phyloP scores from a whole-genome alignment of 805 yeast genomes.

The Kregervanrija delftensis region DNA sequence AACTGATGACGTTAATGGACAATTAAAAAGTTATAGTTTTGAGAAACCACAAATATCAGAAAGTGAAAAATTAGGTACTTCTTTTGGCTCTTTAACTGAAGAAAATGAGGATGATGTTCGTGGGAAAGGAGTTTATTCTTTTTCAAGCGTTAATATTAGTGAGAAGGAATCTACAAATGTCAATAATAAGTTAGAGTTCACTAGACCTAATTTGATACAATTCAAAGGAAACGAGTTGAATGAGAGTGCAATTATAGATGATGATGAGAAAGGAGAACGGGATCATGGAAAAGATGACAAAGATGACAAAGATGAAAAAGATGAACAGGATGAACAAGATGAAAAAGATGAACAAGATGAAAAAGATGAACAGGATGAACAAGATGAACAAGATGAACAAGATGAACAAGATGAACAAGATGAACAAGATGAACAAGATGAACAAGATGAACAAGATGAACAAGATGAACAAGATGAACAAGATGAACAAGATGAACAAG shows the following conservation, averaged over 20 bases:
- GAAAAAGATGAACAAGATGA: neutral
- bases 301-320: neutral
- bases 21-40: slow-evolving; percentile 6
- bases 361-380: too few species aligned
- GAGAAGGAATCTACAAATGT: neutral
- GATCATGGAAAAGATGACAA: neutral
- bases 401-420: too few species aligned
- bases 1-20: slow-evolving; percentile 12
- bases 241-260: slow-evolving; percentile 22
- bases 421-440: too few species aligned
- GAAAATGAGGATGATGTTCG: slow-evolving; percentile 2
- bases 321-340: neutral
- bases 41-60: slow-evolving; percentile 10
- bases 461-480: too few species aligned
- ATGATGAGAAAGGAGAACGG: slow-evolving; percentile 12
- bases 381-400: neutral
- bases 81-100: slow-evolving; percentile 15
- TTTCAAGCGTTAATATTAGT: neutral
- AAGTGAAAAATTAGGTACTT: slow-evolving; percentile 18
- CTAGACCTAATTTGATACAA: neutral
- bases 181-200: neutral
- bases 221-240: slow-evolving; percentile 8
- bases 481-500: too few species aligned
- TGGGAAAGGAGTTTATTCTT: neutral
- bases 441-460: too few species aligned